Conservation (phyloP, 306 rosid genomes). For the Sechiopsis laciniata region DNA sequence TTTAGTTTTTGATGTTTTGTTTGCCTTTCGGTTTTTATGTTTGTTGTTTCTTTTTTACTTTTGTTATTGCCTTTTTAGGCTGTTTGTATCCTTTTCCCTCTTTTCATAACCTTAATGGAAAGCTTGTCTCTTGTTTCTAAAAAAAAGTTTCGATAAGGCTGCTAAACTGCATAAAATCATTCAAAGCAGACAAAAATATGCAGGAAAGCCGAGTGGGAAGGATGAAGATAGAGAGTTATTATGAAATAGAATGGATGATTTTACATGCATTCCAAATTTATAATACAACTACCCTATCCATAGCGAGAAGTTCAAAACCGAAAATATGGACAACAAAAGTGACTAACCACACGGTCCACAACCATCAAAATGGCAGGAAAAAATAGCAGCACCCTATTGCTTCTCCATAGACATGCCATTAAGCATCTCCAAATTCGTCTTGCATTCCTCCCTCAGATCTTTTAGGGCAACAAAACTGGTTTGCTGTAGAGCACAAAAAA, state of each 20-base stretch:
- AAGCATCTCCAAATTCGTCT: slow-evolving; percentile 51
- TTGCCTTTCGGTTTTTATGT: too few relatives aligned
- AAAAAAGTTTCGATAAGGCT: background rate
- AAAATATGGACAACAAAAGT: slow-evolving; percentile 13
- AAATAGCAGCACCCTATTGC: slow-evolving; percentile 29
- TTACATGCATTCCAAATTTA: slow-evolving; percentile 19
- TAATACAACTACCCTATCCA: slow-evolving; percentile 21
- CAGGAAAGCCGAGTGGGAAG: background rate
- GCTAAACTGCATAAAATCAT: background rate
- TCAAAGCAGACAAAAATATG: slow-evolving; percentile 1
- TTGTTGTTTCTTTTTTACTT: too few relatives aligned
- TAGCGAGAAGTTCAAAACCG: background rate
- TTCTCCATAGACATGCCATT: slow-evolving; percentile 38
- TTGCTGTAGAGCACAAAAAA: slow-evolving; percentile 45
- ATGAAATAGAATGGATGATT: slow-evolving; percentile 3
- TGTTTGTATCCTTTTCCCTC: too few relatives aligned
- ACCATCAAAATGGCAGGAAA: slow-evolving; percentile 24
- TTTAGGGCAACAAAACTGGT: slow-evolving; percentile 43
- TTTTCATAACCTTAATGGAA: too few relatives aligned
- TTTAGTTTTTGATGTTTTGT: too few relatives aligned
- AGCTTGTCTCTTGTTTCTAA: too few relatives aligned
- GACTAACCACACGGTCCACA: slow-evolving; percentile 35
- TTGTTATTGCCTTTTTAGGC: too few relatives aligned
- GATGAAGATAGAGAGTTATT: slow-evolving; percentile 2
- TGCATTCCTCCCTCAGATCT: slow-evolving; percentile 78